Conservation (phyloP, 345 rosid species). For the Eucalyptus sp. region DNA sequence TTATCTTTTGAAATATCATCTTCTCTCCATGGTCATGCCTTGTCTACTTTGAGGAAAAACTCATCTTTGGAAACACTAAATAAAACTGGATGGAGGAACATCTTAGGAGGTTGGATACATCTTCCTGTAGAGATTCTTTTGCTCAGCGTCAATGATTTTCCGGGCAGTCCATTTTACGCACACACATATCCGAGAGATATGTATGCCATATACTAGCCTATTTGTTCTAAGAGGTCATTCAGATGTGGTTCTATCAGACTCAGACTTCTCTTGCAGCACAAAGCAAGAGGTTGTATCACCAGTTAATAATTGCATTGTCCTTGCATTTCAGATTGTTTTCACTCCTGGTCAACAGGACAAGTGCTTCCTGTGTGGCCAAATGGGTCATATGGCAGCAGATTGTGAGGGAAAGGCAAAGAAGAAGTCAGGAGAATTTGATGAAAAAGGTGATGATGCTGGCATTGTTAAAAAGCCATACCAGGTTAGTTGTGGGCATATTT, state of each 20-base stretch:
- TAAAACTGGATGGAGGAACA: not conserved
- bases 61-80: not conserved
- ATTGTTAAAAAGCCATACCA: conserved; percentile 84
- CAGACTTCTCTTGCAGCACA: not conserved
- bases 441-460: conserved; percentile 53
- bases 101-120: not conserved
- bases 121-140: not conserved
- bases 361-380: conserved; percentile 93
- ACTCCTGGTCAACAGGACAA: conserved; percentile 67
- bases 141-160: not conserved
- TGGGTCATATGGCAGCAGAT: conserved; percentile 81
- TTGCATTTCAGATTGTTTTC: conserved; percentile 50
- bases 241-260: not conserved
- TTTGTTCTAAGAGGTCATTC: not conserved
- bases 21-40: not conserved
- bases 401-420: conserved; percentile 89
- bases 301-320: not conserved
- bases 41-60: not conserved
- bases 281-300: not conserved
- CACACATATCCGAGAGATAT: not conserved
- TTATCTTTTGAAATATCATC: not conserved
- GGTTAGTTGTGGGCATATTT: conserved; percentile 19
- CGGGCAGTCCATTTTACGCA: not conserved
- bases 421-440: conserved; percentile 89
- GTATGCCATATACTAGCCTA: not conserved